Percentiles rank a stretch among this genome's conserved stretches.
These are phyloP conservation scores for Pezicula neosporulosa DNA, from an alignment of 2,329 filamentous ascomycete species.

Conservation along the genomic window DNA sequence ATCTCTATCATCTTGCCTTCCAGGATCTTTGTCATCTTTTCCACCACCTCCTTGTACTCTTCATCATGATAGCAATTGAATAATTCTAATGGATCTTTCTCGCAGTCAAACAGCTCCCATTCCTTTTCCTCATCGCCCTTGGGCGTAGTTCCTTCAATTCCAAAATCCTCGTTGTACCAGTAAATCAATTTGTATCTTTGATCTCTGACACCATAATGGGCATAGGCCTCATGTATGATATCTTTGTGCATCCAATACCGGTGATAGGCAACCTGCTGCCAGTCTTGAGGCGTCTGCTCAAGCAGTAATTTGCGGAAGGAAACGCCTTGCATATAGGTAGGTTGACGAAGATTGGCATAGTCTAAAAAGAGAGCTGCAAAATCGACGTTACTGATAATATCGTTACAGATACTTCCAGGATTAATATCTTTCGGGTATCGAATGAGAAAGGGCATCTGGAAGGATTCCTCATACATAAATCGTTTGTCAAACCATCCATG, in stretches of 20 bases:
- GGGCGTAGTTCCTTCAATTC: conserved; percentile 36
- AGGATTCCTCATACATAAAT: conserved; percentile 55
- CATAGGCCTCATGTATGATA: conserved; percentile 43
- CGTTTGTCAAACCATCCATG: conserved; percentile 57
- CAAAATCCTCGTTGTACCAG: conserved; percentile 50
- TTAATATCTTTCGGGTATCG: conserved; percentile 40
- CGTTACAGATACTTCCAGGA: conserved; percentile 35
- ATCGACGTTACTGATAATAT: conserved; percentile 51
- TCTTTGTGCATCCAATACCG: conserved; percentile 55
- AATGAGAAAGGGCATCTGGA: conserved; percentile 53
- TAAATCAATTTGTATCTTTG: conserved; percentile 53
- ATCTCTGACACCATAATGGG: conserved; percentile 49
- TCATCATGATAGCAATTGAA: conserved; percentile 42
- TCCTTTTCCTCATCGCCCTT: conserved; percentile 39
- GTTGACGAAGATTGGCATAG: conserved; percentile 35
- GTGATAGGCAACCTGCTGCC: conserved; percentile 51
- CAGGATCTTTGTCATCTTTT: conserved; percentile 36
- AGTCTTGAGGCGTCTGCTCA: conserved; percentile 35
- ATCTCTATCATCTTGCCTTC: conserved; percentile 50
- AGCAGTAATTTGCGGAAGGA: conserved; percentile 38
- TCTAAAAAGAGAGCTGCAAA: conserved; percentile 49
- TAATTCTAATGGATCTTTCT: conserved; percentile 44
- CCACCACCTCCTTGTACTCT: conserved; percentile 33
- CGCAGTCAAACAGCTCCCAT: conserved; percentile 52
- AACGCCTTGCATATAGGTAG: conserved; percentile 49